Evolutionary conservation across 1,284 basidiomycete species (phyloP).

Genomic region (Cutaneotrichosporon spelunceum): DNA sequence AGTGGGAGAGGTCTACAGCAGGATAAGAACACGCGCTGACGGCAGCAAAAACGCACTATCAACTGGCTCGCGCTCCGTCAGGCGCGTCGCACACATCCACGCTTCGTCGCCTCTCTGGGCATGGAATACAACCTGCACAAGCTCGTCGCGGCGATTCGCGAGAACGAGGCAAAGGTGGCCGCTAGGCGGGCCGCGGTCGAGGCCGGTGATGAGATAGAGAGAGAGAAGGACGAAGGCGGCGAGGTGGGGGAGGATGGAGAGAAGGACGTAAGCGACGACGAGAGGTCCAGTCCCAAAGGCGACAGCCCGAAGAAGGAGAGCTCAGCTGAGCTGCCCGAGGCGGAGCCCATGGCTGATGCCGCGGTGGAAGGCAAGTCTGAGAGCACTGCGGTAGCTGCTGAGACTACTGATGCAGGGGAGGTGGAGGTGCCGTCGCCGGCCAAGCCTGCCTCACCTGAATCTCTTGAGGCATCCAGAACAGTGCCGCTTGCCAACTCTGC

Average conservation of each 20-base stretch:
- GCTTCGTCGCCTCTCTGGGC: conserved; percentile 28
- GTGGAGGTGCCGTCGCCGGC: neutral
- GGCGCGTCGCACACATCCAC: conserved; percentile 32
- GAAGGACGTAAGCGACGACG: conserved; percentile 11
- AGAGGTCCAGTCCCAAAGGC: neutral
- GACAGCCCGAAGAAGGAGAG: neutral
- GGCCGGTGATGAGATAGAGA: conserved; percentile 6
- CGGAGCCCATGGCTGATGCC: no score
- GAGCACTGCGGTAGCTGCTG: neutral
- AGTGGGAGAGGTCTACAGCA: neutral
- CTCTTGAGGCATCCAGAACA: neutral
- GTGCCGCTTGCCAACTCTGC: neutral
- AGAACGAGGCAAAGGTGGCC: neutral
- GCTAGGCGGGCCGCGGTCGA: neutral
- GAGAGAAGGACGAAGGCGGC: conserved; percentile 5
- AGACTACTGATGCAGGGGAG: neutral
- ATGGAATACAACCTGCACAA: conserved; percentile 32
- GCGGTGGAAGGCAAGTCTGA: neutral
- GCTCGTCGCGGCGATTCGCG: conserved; percentile 27
- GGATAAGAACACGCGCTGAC: conserved; percentile 6
- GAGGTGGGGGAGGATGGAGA: conserved; percentile 8
- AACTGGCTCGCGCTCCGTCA: conserved; percentile 43
- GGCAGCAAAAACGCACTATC: conserved; percentile 30
- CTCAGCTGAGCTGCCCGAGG: neutral
- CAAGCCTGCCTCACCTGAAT: neutral